These are phyloP conservation scores for Aspergillus sp. DNA, from an alignment of 2,329 filamentous ascomycete genomes.

Conservation along the genomic window DNA sequence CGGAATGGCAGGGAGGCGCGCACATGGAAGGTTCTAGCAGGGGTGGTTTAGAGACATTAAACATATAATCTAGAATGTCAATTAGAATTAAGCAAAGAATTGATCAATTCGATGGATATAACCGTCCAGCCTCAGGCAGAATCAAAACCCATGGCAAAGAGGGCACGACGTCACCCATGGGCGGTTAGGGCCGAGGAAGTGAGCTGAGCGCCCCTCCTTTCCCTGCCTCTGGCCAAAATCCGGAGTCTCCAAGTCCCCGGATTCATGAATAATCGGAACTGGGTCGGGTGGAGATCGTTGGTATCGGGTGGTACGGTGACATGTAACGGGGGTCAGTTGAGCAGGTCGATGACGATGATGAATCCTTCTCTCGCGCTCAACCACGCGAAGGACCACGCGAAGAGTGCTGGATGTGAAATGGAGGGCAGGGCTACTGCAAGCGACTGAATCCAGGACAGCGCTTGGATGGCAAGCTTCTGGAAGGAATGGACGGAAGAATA, in stretches of 20 bases:
- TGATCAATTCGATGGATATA: no score
- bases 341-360: conserved; percentile 9
- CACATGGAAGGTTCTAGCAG: neutral
- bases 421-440: neutral
- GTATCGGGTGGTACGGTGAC: conserved; percentile 5
- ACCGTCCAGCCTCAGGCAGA: no score
- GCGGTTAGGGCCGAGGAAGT: conserved; percentile 12
- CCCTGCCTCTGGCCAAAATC: conserved; percentile 7
- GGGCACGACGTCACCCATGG: neutral
- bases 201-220: neutral
- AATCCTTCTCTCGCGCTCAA: neutral
- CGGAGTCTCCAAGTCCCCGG: conserved; percentile 21
- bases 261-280: conserved; percentile 17
- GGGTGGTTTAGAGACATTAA: neutral
- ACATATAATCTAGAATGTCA: no score
- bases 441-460: neutral
- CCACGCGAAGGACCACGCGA: conserved; percentile 16
- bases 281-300: neutral
- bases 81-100: no score
- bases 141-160: neutral
- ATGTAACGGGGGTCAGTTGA: conserved; percentile 5
- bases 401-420: neutral
- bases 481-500: neutral
- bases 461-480: neutral
- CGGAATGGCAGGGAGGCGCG: conserved; percentile 1